These are phyloP conservation scores for Elaeis guineensis DNA, from an alignment of 176 grass and related monocot genomes.

Conservation along the genomic window DNA sequence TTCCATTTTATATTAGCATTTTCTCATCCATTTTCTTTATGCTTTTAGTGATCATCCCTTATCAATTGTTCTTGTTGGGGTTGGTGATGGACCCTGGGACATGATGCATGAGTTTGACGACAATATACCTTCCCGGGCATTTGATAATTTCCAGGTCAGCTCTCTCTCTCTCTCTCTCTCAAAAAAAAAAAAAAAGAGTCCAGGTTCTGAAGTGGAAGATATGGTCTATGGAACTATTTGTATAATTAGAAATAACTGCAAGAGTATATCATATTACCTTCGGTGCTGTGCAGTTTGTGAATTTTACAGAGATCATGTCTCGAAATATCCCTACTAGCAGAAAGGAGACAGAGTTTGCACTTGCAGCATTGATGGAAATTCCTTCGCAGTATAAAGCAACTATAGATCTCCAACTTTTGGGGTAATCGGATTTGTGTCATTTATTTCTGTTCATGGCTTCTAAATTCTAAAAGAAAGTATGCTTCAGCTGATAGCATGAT, in stretches of 20 bases:
- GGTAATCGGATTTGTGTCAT: slow-evolving; percentile 28
- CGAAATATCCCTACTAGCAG: slow-evolving; percentile 67
- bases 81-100: slow-evolving; percentile 98
- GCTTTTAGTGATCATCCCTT: slow-evolving; percentile 52
- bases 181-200: too few species aligned
- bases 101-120: slow-evolving; percentile 99
- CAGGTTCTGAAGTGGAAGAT: too few species aligned
- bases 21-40: slow-evolving; percentile 4
- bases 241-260: too few species aligned
- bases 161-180: slow-evolving; percentile 3
- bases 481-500: neutral
- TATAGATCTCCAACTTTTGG: slow-evolving; percentile 85
- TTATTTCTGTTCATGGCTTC: neutral
- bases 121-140: slow-evolving; percentile 88
- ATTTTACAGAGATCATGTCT: slow-evolving; percentile 97
- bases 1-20: too few species aligned
- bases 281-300: slow-evolving; percentile 64
- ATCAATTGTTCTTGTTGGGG: slow-evolving; percentile 95
- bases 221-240: too few species aligned
- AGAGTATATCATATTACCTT: too few species aligned
- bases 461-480: slow-evolving; percentile 5
- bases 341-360: slow-evolving; percentile 89
- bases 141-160: slow-evolving; percentile 95
- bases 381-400: slow-evolving; percentile 92
- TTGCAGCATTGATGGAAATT: slow-evolving; percentile 94